Evolutionary conservation across 2,329 filamentous ascomycete species (phyloP).

Genomic region (Colletotrichum tropicicola): DNA sequence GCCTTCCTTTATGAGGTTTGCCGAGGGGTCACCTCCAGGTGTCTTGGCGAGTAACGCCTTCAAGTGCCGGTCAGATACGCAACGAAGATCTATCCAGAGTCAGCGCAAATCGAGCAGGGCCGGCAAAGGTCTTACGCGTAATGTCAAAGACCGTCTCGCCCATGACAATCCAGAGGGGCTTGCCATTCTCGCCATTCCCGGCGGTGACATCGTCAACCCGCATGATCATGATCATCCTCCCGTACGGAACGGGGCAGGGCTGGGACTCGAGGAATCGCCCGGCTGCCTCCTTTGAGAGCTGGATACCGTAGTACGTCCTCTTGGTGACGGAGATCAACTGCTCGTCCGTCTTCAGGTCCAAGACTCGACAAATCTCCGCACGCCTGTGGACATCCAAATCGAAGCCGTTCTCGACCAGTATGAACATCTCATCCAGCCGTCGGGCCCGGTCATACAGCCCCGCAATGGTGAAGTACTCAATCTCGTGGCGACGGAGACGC

Average conservation of each 20-base stretch:
- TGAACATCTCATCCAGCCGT: background rate
- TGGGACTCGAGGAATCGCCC: background rate
- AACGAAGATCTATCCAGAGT: background rate
- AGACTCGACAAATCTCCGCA: background rate
- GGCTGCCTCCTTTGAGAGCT: background rate
- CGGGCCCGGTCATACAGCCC: conserved; percentile 8
- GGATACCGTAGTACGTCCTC: background rate
- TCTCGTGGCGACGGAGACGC: background rate
- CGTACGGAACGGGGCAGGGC: background rate
- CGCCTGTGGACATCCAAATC: conserved; percentile 7
- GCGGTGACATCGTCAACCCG: conserved; percentile 5
- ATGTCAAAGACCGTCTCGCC: conserved; percentile 22
- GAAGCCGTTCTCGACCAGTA: background rate
- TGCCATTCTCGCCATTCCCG: conserved; percentile 2
- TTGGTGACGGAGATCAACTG: background rate
- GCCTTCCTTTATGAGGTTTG: background rate
- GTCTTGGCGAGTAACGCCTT: background rate
- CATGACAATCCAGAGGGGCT: conserved; percentile 5
- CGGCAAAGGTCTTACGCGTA: conserved; percentile 1
- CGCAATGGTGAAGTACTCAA: conserved; percentile 6
- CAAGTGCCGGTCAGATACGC: background rate
- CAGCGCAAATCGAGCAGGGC: too few species aligned
- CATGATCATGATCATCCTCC: background rate
- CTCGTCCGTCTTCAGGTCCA: background rate
- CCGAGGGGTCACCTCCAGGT: conserved; percentile 16